Evolutionary conservation across 345 rosid species (phyloP).

Genomic region (Mallotus nudiflorus): DNA sequence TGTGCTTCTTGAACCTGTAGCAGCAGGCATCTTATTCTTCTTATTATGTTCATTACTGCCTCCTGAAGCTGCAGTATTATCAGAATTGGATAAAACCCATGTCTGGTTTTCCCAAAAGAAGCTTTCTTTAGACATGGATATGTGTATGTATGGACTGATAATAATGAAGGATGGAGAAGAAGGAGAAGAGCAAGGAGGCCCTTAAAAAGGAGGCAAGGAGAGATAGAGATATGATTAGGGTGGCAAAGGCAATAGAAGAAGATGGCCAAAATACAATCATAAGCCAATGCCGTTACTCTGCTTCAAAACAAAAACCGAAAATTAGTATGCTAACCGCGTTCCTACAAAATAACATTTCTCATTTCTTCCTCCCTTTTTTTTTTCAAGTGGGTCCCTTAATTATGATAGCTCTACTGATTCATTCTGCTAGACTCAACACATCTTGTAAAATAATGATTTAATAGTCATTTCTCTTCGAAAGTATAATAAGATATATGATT

Average conservation of each 20-base stretch:
- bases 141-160: too few species aligned
- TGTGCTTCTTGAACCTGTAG: not conserved
- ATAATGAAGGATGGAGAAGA: constrained; percentile 7
- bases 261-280: constrained; percentile 61
- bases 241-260: not conserved
- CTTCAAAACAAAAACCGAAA: constrained; percentile 44
- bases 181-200: constrained; percentile 7
- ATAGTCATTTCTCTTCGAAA: too few species aligned
- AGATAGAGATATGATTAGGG: constrained; percentile 18
- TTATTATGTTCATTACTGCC: constrained; percentile 16
- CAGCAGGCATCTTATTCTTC: not conserved
- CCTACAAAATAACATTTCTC: too few species aligned
- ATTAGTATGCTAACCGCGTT: too few species aligned
- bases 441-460: too few species aligned
- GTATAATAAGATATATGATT: too few species aligned
- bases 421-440: too few species aligned
- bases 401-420: too few species aligned
- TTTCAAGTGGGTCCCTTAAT: too few species aligned
- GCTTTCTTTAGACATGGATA: constrained; percentile 23
- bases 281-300: constrained; percentile 56
- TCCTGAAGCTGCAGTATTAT: constrained; percentile 16
- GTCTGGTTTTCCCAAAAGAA: constrained; percentile 36
- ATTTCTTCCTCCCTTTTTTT: too few species aligned
- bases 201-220: constrained; percentile 24
- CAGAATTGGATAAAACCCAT: constrained; percentile 45